A percentile compares a stretch with the other conserved stretches of the same genome.
These are phyloP conservation scores for Colletotrichum gigasporum DNA, from an alignment of 2,329 filamentous ascomycete genomes.

Conservation along the genomic window DNA sequence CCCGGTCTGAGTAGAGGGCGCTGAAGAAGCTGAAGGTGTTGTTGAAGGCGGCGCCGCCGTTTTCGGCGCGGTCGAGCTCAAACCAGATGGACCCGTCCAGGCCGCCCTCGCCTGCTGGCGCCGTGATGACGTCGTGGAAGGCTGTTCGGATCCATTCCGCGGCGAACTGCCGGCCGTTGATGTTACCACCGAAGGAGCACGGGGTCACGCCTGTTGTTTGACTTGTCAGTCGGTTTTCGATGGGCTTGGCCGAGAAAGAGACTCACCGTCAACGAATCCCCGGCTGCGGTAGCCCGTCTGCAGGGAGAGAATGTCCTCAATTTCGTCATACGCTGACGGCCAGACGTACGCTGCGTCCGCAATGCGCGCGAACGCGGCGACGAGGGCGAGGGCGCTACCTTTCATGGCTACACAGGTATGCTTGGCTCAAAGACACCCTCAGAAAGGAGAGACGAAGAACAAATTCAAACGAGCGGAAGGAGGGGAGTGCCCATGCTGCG, in stretches of 20 bases:
- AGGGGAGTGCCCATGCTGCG: not conserved
- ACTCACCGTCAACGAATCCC: slow-evolving; percentile 36
- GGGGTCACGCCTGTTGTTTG: slow-evolving; percentile 23
- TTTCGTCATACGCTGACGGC: slow-evolving; percentile 34
- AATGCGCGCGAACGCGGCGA: not conserved
- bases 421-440: not conserved
- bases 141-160: slow-evolving; percentile 44
- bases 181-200: slow-evolving; percentile 35
- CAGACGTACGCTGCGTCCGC: slow-evolving; percentile 32
- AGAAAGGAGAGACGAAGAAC: not conserved
- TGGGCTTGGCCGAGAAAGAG: not conserved
- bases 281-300: slow-evolving; percentile 34
- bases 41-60: slow-evolving; percentile 41
- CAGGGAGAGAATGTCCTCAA: slow-evolving; percentile 35
- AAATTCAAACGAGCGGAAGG: not conserved
- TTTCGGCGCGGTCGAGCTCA: slow-evolving; percentile 40
- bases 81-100: slow-evolving; percentile 43
- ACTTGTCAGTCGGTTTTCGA: not conserved
- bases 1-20: slow-evolving; percentile 35
- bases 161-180: slow-evolving; percentile 36
- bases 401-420: slow-evolving; percentile 11
- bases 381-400: not conserved
- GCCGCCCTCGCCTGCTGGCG: slow-evolving; percentile 37
- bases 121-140: slow-evolving; percentile 43
- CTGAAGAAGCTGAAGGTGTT: slow-evolving; percentile 38